Conservation (phyloP, 192 early-diverging fungal species). For the Linnemannia schmuckeri region DNA sequence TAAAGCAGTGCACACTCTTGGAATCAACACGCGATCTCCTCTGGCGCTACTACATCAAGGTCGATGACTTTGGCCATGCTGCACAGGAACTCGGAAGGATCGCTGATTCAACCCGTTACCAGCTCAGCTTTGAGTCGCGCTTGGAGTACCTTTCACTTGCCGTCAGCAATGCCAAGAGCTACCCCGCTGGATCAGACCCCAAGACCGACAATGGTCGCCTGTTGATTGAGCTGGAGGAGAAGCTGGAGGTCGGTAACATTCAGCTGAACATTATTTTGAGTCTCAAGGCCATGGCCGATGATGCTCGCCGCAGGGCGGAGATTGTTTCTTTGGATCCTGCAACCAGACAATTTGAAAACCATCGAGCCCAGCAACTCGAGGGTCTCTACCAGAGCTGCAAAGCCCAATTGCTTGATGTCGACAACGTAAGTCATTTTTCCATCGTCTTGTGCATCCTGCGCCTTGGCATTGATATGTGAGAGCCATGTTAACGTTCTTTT, state of each 20-base stretch:
- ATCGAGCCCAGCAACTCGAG: constrained; percentile 32
- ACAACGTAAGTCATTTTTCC: constrained; percentile 20
- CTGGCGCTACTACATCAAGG: constrained; percentile 76
- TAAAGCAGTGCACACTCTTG: constrained; percentile 62
- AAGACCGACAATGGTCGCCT: constrained; percentile 62
- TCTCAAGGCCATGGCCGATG: constrained; percentile 27
- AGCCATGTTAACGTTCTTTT: not conserved
- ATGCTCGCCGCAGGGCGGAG: not conserved
- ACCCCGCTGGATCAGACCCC: constrained; percentile 55
- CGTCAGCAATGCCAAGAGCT: constrained; percentile 74
- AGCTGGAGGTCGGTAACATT: constrained; percentile 71
- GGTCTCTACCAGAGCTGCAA: constrained; percentile 27
- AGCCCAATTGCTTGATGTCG: constrained; percentile 31
- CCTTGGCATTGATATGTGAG: not conserved
- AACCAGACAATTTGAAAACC: constrained; percentile 13
- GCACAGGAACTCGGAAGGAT: constrained; percentile 63
- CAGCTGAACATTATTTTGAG: constrained; percentile 60
- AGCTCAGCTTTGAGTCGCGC: constrained; percentile 57
- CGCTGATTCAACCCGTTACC: constrained; percentile 59
- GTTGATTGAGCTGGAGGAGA: constrained; percentile 67
- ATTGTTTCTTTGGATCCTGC: not conserved
- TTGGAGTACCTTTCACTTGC: constrained; percentile 76
- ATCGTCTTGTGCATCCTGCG: not conserved
- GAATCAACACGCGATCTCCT: constrained; percentile 69
- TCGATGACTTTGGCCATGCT: constrained; percentile 67